Percentiles rank a stretch among this genome's conserved stretches.
phyloP scores from a whole-genome alignment of 345 rosid species.

The Toxicodendron radicans region DNA sequence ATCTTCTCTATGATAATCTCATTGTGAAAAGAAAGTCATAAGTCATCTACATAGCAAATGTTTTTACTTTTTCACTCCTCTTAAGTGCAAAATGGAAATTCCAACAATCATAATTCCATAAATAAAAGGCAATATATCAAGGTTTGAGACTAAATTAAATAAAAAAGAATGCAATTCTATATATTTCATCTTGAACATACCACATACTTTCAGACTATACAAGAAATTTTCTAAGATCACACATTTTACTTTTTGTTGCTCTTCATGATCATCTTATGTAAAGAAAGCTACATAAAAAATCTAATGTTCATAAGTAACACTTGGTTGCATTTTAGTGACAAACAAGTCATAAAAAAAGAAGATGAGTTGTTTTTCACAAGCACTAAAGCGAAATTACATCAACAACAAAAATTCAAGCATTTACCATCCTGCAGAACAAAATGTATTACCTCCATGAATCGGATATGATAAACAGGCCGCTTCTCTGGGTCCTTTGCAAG shows the following conservation, averaged over 20 bases:
- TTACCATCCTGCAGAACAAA: slow-evolving; percentile 5
- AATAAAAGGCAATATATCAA: too few relatives aligned
- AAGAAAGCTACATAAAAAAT: not conserved
- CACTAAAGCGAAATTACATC: not conserved
- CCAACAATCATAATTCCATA: too few relatives aligned
- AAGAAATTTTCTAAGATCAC: not conserved
- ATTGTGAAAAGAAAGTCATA: too few relatives aligned
- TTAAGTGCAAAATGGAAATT: too few relatives aligned
- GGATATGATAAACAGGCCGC: slow-evolving; percentile 61
- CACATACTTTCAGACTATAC: too few relatives aligned
- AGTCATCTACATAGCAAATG: too few relatives aligned
- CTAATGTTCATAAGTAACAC: not conserved
- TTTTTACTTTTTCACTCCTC: too few relatives aligned
- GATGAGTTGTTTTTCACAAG: not conserved
- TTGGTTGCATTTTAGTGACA: not conserved
- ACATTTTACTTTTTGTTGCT: not conserved
- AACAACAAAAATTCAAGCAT: not conserved
- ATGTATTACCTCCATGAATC: slow-evolving; percentile 56
- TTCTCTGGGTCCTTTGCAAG: slow-evolving; percentile 59
- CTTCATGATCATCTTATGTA: not conserved
- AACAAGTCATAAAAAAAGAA: not conserved
- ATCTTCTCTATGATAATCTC: too few relatives aligned
- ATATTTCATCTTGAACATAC: too few relatives aligned
- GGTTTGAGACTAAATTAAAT: too few relatives aligned
- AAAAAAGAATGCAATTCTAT: too few relatives aligned